phyloP scores from a whole-genome alignment of 495 filamentous ascomycete genomes.

The Podospora pseudopauciseta region DNA sequence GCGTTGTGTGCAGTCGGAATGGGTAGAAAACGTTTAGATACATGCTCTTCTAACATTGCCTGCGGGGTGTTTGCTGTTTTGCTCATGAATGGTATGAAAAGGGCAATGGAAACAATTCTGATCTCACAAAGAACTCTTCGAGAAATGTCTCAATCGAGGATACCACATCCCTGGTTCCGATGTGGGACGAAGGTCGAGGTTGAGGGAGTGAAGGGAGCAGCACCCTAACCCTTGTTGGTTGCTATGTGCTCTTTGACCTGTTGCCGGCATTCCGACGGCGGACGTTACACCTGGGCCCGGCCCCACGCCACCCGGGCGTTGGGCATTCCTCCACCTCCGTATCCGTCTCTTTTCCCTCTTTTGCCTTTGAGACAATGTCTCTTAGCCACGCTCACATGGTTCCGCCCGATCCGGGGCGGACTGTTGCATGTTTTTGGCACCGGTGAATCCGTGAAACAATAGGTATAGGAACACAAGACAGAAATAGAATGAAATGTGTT shows the following conservation, averaged over 20 bases:
- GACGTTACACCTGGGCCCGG: neutral
- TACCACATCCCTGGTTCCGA: neutral
- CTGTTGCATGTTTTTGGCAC: neutral
- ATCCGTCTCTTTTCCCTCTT: neutral
- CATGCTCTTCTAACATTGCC: neutral
- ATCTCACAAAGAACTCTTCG: neutral
- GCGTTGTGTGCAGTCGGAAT: neutral
- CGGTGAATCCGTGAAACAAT: neutral
- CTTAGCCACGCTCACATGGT: neutral
- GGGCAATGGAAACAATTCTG: neutral
- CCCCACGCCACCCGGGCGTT: neutral
- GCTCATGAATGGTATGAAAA: slow-evolving; percentile 1
- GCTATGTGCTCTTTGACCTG: neutral
- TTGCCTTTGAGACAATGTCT: neutral
- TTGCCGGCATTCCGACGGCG: neutral
- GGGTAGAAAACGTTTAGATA: neutral
- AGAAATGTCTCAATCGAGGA: neutral
- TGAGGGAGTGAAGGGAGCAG: neutral
- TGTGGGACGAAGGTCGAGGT: neutral
- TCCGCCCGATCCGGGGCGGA: neutral
- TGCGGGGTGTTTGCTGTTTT: neutral
- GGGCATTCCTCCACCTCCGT: neutral
- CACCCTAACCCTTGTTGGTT: neutral
- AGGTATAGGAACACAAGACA: neutral
- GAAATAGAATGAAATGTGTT: neutral